Percentiles rank a stretch among this genome's conserved stretches.
phyloP scores from a whole-genome alignment of 192 early-diverging fungal genomes.

The Haplosporangium gracile region DNA sequence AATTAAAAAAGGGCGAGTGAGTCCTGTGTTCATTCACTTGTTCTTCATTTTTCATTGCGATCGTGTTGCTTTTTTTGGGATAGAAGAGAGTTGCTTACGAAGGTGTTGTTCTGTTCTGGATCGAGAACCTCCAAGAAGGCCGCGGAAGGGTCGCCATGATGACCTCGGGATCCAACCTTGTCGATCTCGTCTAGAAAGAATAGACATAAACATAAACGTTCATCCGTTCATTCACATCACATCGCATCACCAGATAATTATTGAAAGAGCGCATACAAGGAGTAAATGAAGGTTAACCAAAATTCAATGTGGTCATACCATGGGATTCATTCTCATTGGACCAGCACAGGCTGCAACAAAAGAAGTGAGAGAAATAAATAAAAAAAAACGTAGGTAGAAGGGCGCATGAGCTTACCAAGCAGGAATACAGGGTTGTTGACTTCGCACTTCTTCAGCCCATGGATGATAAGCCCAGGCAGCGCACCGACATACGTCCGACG shows the following conservation, averaged over 20 bases:
- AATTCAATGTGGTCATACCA: no score
- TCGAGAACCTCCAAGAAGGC: slow-evolving; percentile 91
- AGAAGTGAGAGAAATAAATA: neutral
- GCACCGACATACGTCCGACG: slow-evolving; percentile 88
- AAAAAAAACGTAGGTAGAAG: neutral
- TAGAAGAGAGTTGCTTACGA: slow-evolving; percentile 43
- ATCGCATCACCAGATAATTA: no score
- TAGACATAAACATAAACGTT: neutral
- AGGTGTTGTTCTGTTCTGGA: slow-evolving; percentile 88
- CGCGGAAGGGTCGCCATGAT: slow-evolving; percentile 82
- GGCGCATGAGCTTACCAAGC: slow-evolving; percentile 61
- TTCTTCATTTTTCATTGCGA: neutral
- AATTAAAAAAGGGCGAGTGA: neutral
- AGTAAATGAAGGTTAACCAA: no score
- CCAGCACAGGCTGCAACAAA: neutral
- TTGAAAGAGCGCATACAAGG: no score
- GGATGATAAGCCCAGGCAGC: slow-evolving; percentile 81
- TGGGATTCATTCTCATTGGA: neutral
- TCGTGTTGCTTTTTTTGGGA: neutral
- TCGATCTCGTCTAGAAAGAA: slow-evolving; percentile 80
- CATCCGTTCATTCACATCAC: neutral
- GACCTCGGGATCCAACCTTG: slow-evolving; percentile 75
- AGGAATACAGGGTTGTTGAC: slow-evolving; percentile 84
- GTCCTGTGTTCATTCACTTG: neutral
- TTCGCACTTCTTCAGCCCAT: slow-evolving; percentile 73